Evolutionary conservation across 192 early-diverging fungal genomes (phyloP).

Genomic region (Obelidium mucronatum): DNA sequence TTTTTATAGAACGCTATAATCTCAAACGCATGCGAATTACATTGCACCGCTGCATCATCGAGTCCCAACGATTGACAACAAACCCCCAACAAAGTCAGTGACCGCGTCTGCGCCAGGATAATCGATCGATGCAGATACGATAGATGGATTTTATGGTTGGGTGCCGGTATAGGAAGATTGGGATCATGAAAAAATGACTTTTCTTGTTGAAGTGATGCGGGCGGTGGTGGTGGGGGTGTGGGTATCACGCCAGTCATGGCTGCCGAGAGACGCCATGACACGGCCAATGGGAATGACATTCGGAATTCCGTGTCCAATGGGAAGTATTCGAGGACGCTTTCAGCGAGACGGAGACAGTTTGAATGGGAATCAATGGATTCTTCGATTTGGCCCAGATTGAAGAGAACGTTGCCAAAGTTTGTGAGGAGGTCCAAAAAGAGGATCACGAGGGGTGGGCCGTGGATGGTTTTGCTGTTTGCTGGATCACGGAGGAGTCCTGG

Average conservation of each 20-base stretch:
- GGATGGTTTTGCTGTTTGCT: conserved; percentile 13
- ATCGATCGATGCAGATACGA: conserved; percentile 60
- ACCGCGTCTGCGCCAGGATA: conserved; percentile 54
- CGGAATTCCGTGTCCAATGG: conserved; percentile 43
- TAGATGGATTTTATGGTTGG: conserved; percentile 41
- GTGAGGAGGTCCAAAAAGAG: conserved; percentile 60
- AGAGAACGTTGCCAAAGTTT: conserved; percentile 58
- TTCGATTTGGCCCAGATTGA: conserved; percentile 47
- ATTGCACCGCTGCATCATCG: conserved; percentile 49
- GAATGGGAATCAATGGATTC: conserved; percentile 56
- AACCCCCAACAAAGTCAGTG: conserved; percentile 56
- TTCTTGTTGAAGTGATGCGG: neutral
- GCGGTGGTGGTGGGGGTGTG: neutral
- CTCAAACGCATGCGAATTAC: conserved; percentile 37
- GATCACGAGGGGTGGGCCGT: conserved; percentile 62
- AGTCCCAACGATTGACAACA: conserved; percentile 55
- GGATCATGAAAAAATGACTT: neutral
- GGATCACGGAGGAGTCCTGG: neutral
- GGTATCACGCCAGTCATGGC: conserved; percentile 11
- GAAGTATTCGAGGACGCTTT: conserved; percentile 58
- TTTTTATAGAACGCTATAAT: conserved; percentile 20
- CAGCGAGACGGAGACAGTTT: conserved; percentile 54
- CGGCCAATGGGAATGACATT: conserved; percentile 36
- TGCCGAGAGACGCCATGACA: conserved; percentile 30
- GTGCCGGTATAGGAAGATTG: conserved; percentile 3